Conservation (phyloP, 1,284 basidiomycete genomes). For the Irpex lacteus region DNA sequence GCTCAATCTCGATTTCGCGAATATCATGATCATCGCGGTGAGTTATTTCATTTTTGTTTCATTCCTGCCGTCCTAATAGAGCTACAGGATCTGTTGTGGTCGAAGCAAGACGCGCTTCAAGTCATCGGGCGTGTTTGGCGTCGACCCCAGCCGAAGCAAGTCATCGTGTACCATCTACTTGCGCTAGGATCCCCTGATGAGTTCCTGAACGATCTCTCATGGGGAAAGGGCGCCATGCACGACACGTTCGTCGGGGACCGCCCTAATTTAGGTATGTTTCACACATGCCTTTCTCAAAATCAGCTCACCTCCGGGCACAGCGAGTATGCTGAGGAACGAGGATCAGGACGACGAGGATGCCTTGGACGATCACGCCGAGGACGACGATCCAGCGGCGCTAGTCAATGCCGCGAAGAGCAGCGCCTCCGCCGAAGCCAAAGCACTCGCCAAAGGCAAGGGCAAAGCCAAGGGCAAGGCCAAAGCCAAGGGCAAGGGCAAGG, state of each 20-base stretch:
- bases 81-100: background rate
- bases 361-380: too few species aligned
- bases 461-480: too few species aligned
- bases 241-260: background rate
- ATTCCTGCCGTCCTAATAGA: background rate
- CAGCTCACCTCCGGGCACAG: too few species aligned
- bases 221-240: background rate
- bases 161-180: background rate
- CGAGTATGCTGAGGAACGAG: too few species aligned
- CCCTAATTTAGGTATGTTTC: too few species aligned
- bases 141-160: background rate
- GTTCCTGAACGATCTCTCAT: background rate
- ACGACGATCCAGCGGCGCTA: too few species aligned
- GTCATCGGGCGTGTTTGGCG: constrained; percentile 1
- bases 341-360: too few species aligned
- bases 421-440: too few species aligned
- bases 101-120: background rate
- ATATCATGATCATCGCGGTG: background rate
- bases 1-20: background rate
- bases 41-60: background rate
- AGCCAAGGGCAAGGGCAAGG: too few species aligned
- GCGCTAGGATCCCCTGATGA: background rate
- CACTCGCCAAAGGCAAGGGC: too few species aligned
- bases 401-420: too few species aligned
- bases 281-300: too few species aligned